Percentiles rank a stretch among this genome's conserved stretches.
Conservation (phyloP, 768 basidiomycete species). For the Pluteus cervinus region DNA sequence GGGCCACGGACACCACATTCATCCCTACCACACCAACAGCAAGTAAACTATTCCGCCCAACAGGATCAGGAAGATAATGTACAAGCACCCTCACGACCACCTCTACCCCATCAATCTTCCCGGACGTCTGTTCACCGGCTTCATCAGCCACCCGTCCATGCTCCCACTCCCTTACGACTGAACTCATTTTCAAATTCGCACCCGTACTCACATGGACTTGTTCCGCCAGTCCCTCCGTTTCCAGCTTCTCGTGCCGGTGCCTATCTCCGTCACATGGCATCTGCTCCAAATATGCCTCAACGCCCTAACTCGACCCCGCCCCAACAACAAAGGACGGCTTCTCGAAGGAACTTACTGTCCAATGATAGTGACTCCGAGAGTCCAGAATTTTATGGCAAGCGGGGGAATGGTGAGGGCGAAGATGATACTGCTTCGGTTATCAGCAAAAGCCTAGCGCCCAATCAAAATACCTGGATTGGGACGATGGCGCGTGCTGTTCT, state of each 20-base stretch:
- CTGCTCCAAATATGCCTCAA: conserved; percentile 36
- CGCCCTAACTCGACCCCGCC: conserved; percentile 28
- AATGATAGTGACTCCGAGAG: conserved; percentile 23
- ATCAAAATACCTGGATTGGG: conserved; percentile 75
- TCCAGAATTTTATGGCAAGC: conserved; percentile 8
- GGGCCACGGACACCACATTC: conserved; percentile 8
- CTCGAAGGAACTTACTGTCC: conserved; percentile 17
- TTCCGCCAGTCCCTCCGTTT: conserved; percentile 24
- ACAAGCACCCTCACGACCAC: no score
- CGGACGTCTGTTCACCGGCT: background rate
- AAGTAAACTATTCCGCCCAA: conserved; percentile 1
- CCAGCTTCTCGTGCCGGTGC: conserved; percentile 57
- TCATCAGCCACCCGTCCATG: background rate
- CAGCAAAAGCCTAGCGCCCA: no score
- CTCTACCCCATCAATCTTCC: conserved; percentile 4
- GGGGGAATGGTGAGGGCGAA: conserved; percentile 24
- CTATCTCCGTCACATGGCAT: conserved; percentile 73
- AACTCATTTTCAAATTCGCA: conserved; percentile 19
- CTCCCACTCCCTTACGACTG: conserved; percentile 18
- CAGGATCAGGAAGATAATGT: no score
- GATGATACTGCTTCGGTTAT: no score
- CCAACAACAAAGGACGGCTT: conserved; percentile 12
- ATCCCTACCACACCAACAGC: background rate
- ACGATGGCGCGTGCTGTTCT: conserved; percentile 61
- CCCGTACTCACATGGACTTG: conserved; percentile 14